A percentile compares a stretch with the other conserved stretches of the same genome.
phyloP scores from a whole-genome alignment of 495 filamentous ascomycete genomes.

The Hyaloscypha variabilis region DNA sequence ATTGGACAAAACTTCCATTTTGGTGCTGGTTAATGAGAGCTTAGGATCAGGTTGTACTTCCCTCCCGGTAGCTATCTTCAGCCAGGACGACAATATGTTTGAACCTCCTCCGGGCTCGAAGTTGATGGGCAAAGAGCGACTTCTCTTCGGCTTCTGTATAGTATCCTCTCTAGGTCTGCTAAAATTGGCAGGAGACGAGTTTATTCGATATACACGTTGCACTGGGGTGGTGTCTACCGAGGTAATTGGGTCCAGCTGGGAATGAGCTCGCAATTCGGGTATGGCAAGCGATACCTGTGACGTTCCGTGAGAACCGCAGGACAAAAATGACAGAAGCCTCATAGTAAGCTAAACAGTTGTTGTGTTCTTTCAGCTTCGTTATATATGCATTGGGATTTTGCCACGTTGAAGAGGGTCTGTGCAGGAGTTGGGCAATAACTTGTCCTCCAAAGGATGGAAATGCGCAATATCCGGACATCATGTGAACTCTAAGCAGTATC shows the following conservation, averaged over 20 bases:
- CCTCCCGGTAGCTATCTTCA: background rate
- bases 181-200: background rate
- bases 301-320: conserved; percentile 2
- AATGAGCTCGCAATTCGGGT: background rate
- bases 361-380: background rate
- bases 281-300: conserved; percentile 1
- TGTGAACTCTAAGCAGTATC: background rate
- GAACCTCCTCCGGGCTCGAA: background rate
- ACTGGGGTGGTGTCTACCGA: background rate
- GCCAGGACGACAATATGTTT: background rate
- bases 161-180: background rate
- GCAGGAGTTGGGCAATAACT: background rate
- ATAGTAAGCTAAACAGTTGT: background rate
- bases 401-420: background rate
- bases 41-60: background rate
- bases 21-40: background rate
- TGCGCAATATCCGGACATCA: background rate
- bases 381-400: conserved; percentile 1
- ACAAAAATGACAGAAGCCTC: conserved; percentile 6
- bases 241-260: background rate
- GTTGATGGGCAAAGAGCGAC: background rate
- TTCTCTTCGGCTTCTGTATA: conserved; percentile 4
- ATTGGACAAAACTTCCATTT: conserved; percentile 1
- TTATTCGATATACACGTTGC: background rate
- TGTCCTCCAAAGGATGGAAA: background rate